phyloP scores from a whole-genome alignment of 2,329 filamentous ascomycete species.

The Botrytis cinerea region DNA sequence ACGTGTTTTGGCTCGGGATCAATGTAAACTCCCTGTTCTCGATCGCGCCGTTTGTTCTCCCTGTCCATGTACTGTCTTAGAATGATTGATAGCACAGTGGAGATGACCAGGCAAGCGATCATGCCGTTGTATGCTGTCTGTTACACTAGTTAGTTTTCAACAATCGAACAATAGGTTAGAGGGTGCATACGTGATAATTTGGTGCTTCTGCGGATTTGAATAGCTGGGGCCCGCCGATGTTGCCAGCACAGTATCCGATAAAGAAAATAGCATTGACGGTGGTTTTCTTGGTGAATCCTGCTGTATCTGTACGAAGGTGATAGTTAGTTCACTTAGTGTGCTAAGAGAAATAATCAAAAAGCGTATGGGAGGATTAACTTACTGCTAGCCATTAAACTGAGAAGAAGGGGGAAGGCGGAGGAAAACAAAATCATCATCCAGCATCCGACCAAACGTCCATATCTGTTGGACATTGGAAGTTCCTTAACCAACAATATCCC shows the following conservation, averaged over 20 bases:
- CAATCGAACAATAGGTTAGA: constrained; percentile 44
- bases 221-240: constrained; percentile 17
- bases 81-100: constrained; percentile 11
- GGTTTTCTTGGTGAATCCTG: constrained; percentile 20
- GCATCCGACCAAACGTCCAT: constrained; percentile 51
- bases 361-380: background rate
- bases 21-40: constrained; percentile 27
- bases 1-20: constrained; percentile 26
- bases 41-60: constrained; percentile 30
- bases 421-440: constrained; percentile 62
- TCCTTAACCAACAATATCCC: constrained; percentile 61
- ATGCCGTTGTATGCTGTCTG: constrained; percentile 34
- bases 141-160: constrained; percentile 56
- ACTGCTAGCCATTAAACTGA: constrained; percentile 56
- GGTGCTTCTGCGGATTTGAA: constrained; percentile 19
- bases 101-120: constrained; percentile 21
- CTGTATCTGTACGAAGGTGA: background rate
- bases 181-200: constrained; percentile 53
- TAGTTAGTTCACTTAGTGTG: background rate
- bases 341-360: background rate
- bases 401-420: constrained; percentile 45
- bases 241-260: constrained; percentile 21
- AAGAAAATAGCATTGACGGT: constrained; percentile 22
- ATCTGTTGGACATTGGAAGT: constrained; percentile 54
- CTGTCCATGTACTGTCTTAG: constrained; percentile 31